These are phyloP conservation scores for Lantana camara DNA, from an alignment of 257 asterid species.

Conservation along the genomic window DNA sequence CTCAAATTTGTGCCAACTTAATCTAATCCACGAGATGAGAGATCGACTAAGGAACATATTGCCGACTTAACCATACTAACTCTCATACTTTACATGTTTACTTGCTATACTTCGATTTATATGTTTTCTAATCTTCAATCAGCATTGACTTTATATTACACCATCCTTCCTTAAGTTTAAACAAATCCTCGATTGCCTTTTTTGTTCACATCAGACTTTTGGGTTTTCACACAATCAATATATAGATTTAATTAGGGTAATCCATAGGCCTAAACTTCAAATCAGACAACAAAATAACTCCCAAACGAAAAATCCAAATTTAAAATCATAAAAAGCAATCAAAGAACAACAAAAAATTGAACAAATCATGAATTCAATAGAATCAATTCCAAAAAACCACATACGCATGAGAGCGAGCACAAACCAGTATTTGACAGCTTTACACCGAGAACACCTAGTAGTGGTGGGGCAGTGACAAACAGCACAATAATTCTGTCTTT, in stretches of 20 bases:
- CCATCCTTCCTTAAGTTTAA: neutral
- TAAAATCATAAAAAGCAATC: neutral
- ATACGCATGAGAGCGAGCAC: slow-evolving; percentile 16
- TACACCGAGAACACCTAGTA: slow-evolving; percentile 61
- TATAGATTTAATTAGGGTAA: slow-evolving; percentile 5
- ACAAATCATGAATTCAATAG: slow-evolving; percentile 10
- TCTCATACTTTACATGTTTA: slow-evolving; percentile 4
- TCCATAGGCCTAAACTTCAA: slow-evolving; percentile 18
- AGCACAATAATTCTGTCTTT: slow-evolving; percentile 43
- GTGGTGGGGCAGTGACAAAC: slow-evolving; percentile 54
- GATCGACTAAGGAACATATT: neutral
- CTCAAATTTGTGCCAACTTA: neutral
- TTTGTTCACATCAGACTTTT: slow-evolving; percentile 3
- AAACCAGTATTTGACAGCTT: slow-evolving; percentile 64
- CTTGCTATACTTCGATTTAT: neutral
- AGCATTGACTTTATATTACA: slow-evolving; percentile 14
- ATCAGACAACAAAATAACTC: slow-evolving; percentile 22
- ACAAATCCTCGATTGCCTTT: neutral
- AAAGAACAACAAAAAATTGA: neutral
- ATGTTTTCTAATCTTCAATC: slow-evolving; percentile 21
- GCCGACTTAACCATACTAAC: neutral
- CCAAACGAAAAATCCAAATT: neutral
- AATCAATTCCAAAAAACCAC: neutral
- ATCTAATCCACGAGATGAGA: neutral
- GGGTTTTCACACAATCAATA: neutral